Percentiles rank a stretch among this genome's conserved stretches.
Evolutionary conservation across 345 rosid genomes (phyloP).

Genomic region (Schrenkiella parvula): DNA sequence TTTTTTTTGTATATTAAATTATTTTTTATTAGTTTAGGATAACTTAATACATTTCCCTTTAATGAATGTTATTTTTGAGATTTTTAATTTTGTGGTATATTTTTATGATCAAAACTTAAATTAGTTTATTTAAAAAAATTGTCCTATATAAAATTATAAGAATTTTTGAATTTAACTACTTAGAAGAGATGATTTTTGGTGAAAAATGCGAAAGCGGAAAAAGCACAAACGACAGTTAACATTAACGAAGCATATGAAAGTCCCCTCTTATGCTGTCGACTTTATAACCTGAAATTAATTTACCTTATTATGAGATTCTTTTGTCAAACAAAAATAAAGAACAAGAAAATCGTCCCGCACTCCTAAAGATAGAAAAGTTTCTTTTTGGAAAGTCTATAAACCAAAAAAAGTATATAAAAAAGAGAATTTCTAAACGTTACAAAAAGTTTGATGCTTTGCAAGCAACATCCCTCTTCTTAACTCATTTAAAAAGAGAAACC

Average conservation of each 20-base stretch:
- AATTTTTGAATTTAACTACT: neutral
- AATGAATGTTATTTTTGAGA: no score
- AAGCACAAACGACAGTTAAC: neutral
- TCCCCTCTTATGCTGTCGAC: neutral
- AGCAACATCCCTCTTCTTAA: conserved; percentile 14
- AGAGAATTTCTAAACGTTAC: conserved; percentile 22
- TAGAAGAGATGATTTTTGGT: neutral
- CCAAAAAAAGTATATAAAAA: neutral
- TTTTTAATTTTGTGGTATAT: no score
- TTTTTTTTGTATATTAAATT: no score
- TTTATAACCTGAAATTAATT: neutral
- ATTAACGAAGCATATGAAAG: neutral
- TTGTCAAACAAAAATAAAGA: conserved; percentile 2
- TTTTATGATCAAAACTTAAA: no score
- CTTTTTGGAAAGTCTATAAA: neutral
- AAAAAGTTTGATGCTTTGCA: conserved; percentile 24
- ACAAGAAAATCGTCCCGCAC: conserved; percentile 6
- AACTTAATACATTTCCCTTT: no score
- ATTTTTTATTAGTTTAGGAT: no score
- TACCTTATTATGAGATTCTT: conserved; percentile 16
- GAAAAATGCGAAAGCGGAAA: neutral
- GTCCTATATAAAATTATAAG: no score
- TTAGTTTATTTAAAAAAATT: no score
- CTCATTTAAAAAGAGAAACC: conserved; percentile 19
- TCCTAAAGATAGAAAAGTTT: conserved; percentile 16